Conservation (phyloP, 2,329 filamentous ascomycete genomes). For the Monilinia fructigena region DNA sequence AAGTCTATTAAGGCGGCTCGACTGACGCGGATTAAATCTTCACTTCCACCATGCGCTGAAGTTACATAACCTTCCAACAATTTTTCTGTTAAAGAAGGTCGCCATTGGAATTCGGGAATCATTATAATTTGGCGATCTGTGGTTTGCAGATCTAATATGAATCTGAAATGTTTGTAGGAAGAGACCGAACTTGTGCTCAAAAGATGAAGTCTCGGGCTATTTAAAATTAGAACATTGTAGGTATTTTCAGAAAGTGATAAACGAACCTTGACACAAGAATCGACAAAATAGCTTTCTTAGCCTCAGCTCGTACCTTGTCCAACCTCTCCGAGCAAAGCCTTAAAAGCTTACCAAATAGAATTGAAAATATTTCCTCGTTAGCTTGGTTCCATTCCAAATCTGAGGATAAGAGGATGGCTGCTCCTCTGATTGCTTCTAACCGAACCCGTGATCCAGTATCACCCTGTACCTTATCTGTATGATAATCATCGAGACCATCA, state of each 20-base stretch:
- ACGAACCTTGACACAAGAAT: slow-evolving; percentile 29
- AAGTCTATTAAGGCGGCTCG: slow-evolving; percentile 62
- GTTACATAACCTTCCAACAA: slow-evolving; percentile 68
- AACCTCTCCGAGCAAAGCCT: slow-evolving; percentile 84
- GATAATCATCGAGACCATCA: slow-evolving; percentile 80
- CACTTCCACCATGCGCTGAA: slow-evolving; percentile 75
- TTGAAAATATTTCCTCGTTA: slow-evolving; percentile 22
- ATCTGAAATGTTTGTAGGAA: slow-evolving; percentile 30
- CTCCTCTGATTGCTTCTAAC: slow-evolving; percentile 70
- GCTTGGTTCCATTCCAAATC: slow-evolving; percentile 24
- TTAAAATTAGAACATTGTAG: not conserved
- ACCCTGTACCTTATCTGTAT: slow-evolving; percentile 75
- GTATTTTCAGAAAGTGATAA: accelerated
- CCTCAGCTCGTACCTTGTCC: slow-evolving; percentile 75
- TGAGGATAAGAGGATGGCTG: slow-evolving; percentile 47
- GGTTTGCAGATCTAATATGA: slow-evolving; percentile 30
- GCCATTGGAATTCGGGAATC: slow-evolving; percentile 15
- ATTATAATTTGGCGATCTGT: slow-evolving; percentile 26
- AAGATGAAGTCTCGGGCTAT: not conserved
- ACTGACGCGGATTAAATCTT: slow-evolving; percentile 69
- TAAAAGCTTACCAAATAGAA: slow-evolving; percentile 43
- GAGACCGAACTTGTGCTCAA: slow-evolving; percentile 17
- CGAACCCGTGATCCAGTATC: slow-evolving; percentile 88
- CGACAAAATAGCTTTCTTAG: slow-evolving; percentile 54
- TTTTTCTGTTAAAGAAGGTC: slow-evolving; percentile 40